Conservation (phyloP, 768 basidiomycete genomes). For the Podaxis carcinomalis region DNA sequence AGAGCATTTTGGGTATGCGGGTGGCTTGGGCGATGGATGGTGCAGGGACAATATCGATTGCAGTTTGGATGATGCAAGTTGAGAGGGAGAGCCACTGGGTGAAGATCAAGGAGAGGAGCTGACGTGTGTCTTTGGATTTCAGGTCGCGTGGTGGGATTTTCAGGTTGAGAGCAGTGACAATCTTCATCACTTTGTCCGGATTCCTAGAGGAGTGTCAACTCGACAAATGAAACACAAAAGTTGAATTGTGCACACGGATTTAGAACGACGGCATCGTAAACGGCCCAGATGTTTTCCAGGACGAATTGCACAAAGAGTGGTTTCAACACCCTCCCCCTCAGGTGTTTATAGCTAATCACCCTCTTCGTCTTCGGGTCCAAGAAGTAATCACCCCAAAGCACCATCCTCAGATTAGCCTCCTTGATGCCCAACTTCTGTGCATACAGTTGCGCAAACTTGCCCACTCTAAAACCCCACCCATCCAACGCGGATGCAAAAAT, state of each 20-base stretch:
- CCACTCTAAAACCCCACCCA: constrained; percentile 95
- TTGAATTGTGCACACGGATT: constrained; percentile 69
- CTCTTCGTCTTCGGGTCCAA: constrained; percentile 94
- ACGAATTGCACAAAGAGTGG: constrained; percentile 97
- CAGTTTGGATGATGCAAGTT: constrained; percentile 85
- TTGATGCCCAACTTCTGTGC: constrained; percentile 87
- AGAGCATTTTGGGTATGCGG: constrained; percentile 88
- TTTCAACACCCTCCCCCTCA: constrained; percentile 83
- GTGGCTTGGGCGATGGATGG: constrained; percentile 77
- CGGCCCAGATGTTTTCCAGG: constrained; percentile 94
- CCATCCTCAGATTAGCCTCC: constrained; percentile 78
- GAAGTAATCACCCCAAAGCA: constrained; percentile 97
- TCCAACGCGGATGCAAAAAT: constrained; percentile 95
- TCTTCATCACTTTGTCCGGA: constrained; percentile 84
- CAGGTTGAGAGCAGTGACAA: constrained; percentile 75
- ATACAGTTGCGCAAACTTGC: constrained; percentile 91
- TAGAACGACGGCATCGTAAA: constrained; percentile 85
- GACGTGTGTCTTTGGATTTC: constrained; percentile 84
- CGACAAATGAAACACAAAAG: background rate
- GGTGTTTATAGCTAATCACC: constrained; percentile 87
- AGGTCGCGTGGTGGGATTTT: constrained; percentile 87
- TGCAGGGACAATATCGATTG: constrained; percentile 91
- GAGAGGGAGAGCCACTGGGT: constrained; percentile 96
- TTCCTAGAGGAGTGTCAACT: constrained; percentile 50
- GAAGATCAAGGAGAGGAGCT: constrained; percentile 82